A percentile compares a stretch with the other conserved stretches of the same genome.
phyloP scores from a whole-genome alignment of 257 asterid species.

The Solanum etuberosum region DNA sequence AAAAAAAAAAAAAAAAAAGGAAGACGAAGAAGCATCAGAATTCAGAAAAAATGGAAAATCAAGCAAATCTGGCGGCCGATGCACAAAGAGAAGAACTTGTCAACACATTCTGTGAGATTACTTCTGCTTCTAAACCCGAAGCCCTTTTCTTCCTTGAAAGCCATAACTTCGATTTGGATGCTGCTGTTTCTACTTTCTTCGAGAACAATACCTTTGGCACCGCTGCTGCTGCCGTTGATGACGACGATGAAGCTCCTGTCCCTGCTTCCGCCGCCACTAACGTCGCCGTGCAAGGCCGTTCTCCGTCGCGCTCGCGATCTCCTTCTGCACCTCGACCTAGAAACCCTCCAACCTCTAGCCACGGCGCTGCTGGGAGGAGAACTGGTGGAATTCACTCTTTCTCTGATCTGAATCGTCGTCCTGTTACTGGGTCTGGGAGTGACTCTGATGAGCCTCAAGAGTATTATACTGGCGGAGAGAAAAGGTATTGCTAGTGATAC shows the following conservation, averaged over 20 bases:
- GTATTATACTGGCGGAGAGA: slow-evolving; percentile 76
- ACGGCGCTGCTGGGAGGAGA: slow-evolving; percentile 15
- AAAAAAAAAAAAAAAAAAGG: not conserved
- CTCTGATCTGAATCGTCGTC: slow-evolving; percentile 55
- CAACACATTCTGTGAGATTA: slow-evolving; percentile 64
- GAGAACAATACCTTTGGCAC: slow-evolving; percentile 24
- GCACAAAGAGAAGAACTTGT: slow-evolving; percentile 16
- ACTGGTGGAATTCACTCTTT: slow-evolving; percentile 42
- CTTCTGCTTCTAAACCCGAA: slow-evolving; percentile 51
- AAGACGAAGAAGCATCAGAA: not conserved
- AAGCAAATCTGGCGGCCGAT: not conserved
- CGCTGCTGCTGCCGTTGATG: not conserved
- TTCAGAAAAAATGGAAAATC: slow-evolving; percentile 17
- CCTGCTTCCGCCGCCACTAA: slow-evolving; percentile 3
- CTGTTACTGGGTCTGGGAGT: slow-evolving; percentile 37
- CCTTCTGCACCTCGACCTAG: slow-evolving; percentile 21
- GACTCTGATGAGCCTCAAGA: slow-evolving; percentile 83
- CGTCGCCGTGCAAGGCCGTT: not conserved
- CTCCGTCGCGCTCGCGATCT: slow-evolving; percentile 21
- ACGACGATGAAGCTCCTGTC: not conserved
- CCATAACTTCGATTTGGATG: slow-evolving; percentile 72
- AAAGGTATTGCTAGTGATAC: slow-evolving; percentile 33
- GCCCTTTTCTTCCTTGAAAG: slow-evolving; percentile 78
- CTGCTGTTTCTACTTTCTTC: slow-evolving; percentile 80
- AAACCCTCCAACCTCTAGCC: slow-evolving; percentile 1